Evolutionary conservation across 1,139 yeast species (phyloP), one percentile per base, ranked within the genome.

Genomic region (Scheffersomyces illinoinensis): DNA sequence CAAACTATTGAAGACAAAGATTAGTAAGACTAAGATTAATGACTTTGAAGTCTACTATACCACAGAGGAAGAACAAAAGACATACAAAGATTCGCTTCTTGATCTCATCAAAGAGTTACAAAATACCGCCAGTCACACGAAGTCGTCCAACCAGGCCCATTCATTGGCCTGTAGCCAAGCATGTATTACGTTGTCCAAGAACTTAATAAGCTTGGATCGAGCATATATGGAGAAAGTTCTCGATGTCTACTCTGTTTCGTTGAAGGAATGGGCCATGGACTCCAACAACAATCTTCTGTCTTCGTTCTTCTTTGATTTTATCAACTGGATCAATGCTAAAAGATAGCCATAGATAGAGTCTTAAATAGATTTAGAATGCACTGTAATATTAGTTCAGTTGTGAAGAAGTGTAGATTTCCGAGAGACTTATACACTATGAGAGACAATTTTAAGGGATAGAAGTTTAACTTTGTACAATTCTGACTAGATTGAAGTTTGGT

Each of bases 261-360:
- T 91, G 71, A 84, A 85, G 65, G 68, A 71, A 21, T 92, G 97
- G 97, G 83, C 88, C 54, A 66, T 65, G 39, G 73, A 79, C 59
- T 67, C 76, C 50, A 76, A 76, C 55, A 79, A 85, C 59, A 86
- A 85, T 66, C 76, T 86, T 52, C 85, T 85, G 43, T 82, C 91
- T 2, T 81, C 85, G 17, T 71, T 91, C 68, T 91, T 91, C 72
- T 83, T 87, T 65, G 98, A 93, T 66, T 86, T 92, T 62, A 82
- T 90, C 68, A 92, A 92, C 73, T 93, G 96, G 96, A 70, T 91
- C 56, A 83, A 83, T 59, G 76, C 89, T 6, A 83, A 73, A 60
- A 76, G 67, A 71, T 24, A 23, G 12, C 47, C 39, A 19, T 24
- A 52, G 26, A 39, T 46, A 19, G 23, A 43, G 49, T 23, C 46